Evolutionary conservation across 2,329 filamentous ascomycete species (phyloP).

Genomic region (Chaetomium olivaceum): DNA sequence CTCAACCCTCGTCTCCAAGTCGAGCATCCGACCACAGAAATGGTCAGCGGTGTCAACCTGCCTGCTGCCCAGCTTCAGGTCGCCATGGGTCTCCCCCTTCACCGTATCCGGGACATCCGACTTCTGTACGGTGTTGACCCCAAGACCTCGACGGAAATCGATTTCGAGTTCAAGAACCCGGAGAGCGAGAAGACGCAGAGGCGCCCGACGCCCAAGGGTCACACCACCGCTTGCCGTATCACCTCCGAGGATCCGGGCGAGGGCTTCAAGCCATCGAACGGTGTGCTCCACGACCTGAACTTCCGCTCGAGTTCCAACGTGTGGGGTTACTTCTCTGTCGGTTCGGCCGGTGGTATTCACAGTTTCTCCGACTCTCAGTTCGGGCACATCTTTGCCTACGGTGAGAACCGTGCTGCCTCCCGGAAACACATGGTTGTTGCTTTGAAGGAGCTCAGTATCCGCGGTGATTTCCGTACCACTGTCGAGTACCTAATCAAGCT

Average conservation of each 20-base stretch:
- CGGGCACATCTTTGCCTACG: constrained; percentile 98
- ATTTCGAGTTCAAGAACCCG: constrained; percentile 92
- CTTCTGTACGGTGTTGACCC: constrained; percentile 95
- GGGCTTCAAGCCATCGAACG: constrained; percentile 98
- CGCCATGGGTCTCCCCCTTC: constrained; percentile 96
- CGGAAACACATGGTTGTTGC: constrained; percentile 99
- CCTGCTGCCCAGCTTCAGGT: constrained; percentile 97
- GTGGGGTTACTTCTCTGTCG: constrained; percentile 99
- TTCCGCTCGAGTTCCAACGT: constrained; percentile 98
- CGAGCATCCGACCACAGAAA: constrained; percentile 98
- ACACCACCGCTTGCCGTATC: constrained; percentile 98
- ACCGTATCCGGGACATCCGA: constrained; percentile 94
- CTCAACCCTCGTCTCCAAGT: constrained; percentile 98
- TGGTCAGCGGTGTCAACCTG: constrained; percentile 97
- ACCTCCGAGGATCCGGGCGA: constrained; percentile 98
- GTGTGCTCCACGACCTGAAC: constrained; percentile 98
- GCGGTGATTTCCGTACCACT: constrained; percentile 97
- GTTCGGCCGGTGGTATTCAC: constrained; percentile 94
- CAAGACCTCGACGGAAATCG: constrained; percentile 80
- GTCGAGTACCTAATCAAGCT: constrained; percentile 99
- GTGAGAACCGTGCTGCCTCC: constrained; percentile 93
- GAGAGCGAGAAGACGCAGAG: constrained; percentile 82
- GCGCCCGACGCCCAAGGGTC: constrained; percentile 88
- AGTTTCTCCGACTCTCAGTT: constrained; percentile 99
- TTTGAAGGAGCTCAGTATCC: constrained; percentile 97